Evolutionary conservation across 208 protist genomes (phyloP), one percentile per base, ranked within the genome.

Genomic region (Trypanosoma melophagium): DNA sequence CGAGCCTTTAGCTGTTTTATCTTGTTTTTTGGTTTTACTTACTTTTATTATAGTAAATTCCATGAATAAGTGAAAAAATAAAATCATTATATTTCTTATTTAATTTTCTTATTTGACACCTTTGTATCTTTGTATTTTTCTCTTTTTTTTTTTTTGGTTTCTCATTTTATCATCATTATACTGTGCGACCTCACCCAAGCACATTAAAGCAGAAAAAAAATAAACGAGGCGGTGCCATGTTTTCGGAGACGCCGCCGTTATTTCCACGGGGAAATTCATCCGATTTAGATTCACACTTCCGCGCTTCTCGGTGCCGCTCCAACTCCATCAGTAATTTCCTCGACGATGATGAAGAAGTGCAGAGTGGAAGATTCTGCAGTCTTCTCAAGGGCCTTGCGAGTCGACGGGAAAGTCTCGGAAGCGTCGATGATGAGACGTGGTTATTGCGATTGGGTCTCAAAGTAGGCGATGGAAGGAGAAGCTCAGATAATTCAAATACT

Each of bases 321-420:
- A 28, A 5, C 7, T 59, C 28, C n/a, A 17, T 59, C 13, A 59
- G 19, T 1, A 41, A 7, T 17, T 59, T 59, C 17, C 54, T 59
- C 5, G 54, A 59, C 7, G 54, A 59, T 41, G 54, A 59, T 41
- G 54, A 59, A 35, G 54, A 59, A 16, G 28, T 59, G 19, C 19
- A 12, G 5, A 4, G 54, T 5, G 54, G 54, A 31, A 7, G 28
- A 35, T 59, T 42, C 17, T 9, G 7, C 28, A 17, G 3, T 35
- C 2, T 59, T 41, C 17, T 59, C 31, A 12, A 12, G 0, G 16
- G 7, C 24, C 16, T 59, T 16, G 7, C 3, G 7, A 41, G 54
- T 13, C 12, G 7, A 42, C 54, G 10, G 24, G 1, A 42, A 5
- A 42, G 19, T n/a, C 3, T 14, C 8, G 2, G 1, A 2, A 42